phyloP scores from a whole-genome alignment of 2,329 filamentous ascomycete species.

The Fusarium coffeatum region DNA sequence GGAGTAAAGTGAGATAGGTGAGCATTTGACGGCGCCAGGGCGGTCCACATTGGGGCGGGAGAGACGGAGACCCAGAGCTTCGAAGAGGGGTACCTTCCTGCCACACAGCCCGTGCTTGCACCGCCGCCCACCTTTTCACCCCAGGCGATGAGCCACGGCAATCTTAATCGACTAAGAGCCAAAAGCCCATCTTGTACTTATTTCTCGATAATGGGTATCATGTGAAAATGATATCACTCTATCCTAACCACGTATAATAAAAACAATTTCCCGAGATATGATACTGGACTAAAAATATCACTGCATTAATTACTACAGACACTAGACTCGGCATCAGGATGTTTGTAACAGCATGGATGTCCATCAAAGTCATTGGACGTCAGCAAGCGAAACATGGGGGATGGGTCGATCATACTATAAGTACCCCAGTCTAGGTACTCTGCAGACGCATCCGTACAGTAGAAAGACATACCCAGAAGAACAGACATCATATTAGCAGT shows the following conservation, averaged over 20 bases:
- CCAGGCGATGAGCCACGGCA: conserved; percentile 1
- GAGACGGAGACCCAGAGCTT: conserved; percentile 24
- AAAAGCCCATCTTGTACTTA: not conserved
- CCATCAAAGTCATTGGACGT: conserved; percentile 14
- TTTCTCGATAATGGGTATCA: not conserved
- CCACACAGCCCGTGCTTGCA: conserved; percentile 18
- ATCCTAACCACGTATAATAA: not conserved
- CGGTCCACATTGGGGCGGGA: conserved; percentile 35
- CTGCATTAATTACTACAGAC: not conserved
- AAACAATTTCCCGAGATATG: not conserved
- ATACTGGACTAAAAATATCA: not conserved
- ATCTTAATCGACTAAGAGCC: conserved; percentile 1
- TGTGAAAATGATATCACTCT: not conserved
- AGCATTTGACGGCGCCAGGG: conserved; percentile 25
- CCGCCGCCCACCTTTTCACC: conserved; percentile 18
- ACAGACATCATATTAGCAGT: not conserved
- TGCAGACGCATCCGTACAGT: not conserved
- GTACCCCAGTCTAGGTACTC: not conserved
- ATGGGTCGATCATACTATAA: conserved; percentile 14
- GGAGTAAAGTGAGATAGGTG: conserved; percentile 25
- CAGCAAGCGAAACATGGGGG: conserved; percentile 9
- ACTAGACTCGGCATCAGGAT: not conserved
- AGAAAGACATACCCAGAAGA: not conserved
- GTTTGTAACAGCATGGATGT: conserved; percentile 21
- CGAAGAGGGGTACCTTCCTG: conserved; percentile 11